Evolutionary conservation across 108 stramenopile species (phyloP).

Genomic region (Discostella stelligeroides): DNA sequence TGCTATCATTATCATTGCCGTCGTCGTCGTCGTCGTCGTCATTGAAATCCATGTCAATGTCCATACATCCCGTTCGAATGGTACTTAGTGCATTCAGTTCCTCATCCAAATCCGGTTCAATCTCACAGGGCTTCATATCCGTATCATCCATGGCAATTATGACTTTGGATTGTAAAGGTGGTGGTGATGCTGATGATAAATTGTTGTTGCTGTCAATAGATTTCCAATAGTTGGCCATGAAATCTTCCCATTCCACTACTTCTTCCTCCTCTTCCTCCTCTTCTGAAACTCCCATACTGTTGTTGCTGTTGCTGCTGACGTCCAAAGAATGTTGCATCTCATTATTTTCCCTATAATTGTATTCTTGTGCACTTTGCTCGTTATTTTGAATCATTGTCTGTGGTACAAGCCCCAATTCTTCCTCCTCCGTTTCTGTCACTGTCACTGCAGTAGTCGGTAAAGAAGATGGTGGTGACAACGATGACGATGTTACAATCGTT

Average conservation of each 20-base stretch:
- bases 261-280: conserved; percentile 15
- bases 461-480: neutral
- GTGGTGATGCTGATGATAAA: neutral
- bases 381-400: neutral
- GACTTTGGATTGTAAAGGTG: conserved; percentile 9
- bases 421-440: neutral
- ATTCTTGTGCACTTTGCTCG: neutral
- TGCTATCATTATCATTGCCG: too few relatives aligned
- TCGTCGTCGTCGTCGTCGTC: neutral
- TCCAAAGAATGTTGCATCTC: neutral
- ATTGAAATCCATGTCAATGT: conserved; percentile 33
- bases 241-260: conserved; percentile 44
- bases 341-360: neutral
- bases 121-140: conserved; percentile 30
- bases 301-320: too few relatives aligned
- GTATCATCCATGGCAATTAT: conserved; percentile 28
- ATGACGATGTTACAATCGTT: neutral
- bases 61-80: conserved; percentile 33
- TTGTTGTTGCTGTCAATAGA: neutral
- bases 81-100: conserved; percentile 15
- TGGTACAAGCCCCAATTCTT: neutral
- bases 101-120: conserved; percentile 46
- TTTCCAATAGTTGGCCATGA: conserved; percentile 42
- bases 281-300: neutral
- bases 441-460: neutral